These are phyloP conservation scores for Dipodascus albidus DNA, from an alignment of 805 yeast species.

Conservation along the genomic window DNA sequence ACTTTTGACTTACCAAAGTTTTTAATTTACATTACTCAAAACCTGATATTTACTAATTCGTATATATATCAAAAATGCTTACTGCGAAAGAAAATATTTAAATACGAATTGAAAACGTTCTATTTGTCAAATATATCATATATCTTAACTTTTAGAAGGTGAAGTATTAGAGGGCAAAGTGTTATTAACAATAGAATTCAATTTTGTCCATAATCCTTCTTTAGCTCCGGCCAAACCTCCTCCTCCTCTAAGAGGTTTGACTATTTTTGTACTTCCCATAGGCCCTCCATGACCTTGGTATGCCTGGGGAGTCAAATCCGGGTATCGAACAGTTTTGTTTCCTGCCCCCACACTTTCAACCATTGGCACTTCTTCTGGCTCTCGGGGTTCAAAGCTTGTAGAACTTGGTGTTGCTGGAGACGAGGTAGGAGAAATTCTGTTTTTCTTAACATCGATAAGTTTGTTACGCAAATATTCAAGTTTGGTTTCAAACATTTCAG, in stretches of 20 bases:
- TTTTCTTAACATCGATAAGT: constrained; percentile 7
- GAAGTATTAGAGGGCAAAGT: neutral
- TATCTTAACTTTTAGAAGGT: no score
- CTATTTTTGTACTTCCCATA: constrained; percentile 26
- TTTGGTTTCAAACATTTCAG: constrained; percentile 34
- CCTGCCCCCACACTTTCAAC: constrained; percentile 3
- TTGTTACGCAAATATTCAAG: constrained; percentile 11
- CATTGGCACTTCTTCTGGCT: neutral
- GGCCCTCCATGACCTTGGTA: neutral
- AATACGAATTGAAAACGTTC: no score
- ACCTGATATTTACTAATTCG: no score
- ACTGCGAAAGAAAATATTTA: no score
- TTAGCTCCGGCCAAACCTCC: constrained; percentile 9
- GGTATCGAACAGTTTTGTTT: neutral
- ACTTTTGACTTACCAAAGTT: no score
- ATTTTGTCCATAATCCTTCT: constrained; percentile 9
- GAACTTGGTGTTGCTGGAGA: neutral
- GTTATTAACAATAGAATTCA: constrained; percentile 2
- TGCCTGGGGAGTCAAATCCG: neutral
- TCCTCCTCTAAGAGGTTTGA: constrained; percentile 47
- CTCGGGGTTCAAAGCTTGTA: neutral
- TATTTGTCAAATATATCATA: no score
- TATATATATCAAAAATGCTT: no score
- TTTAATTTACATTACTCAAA: no score
- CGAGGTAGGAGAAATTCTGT: constrained; percentile 2